Conservation (phyloP, 2,329 filamentous ascomycete species). For the Nemania sp. region DNA sequence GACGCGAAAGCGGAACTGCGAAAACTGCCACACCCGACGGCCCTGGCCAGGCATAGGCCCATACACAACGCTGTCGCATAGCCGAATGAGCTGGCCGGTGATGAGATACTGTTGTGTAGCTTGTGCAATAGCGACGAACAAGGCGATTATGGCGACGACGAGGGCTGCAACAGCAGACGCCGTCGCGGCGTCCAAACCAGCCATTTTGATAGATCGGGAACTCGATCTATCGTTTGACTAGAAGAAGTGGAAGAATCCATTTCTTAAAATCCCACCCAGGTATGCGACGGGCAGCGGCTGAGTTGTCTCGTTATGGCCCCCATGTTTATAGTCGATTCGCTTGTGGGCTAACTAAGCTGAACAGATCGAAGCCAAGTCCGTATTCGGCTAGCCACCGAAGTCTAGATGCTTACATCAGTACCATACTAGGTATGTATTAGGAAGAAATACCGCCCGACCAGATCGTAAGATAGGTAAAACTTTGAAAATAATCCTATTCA, state of each 20-base stretch:
- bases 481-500: too few relatives aligned
- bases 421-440: too few relatives aligned
- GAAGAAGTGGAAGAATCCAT: not conserved
- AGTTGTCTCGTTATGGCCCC: not conserved
- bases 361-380: not conserved
- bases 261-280: slow-evolving; percentile 3
- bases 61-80: slow-evolving; percentile 26
- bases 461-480: too few relatives aligned
- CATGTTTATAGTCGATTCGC: not conserved
- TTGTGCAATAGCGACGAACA: slow-evolving; percentile 23
- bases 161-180: slow-evolving; percentile 25
- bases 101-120: slow-evolving; percentile 28
- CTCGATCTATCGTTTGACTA: not conserved
- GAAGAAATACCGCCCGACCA: too few relatives aligned
- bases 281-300: not conserved
- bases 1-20: slow-evolving; percentile 29
- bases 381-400: not conserved
- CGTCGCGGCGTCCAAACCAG: slow-evolving; percentile 19
- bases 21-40: slow-evolving; percentile 28
- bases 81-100: slow-evolving; percentile 22
- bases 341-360: not conserved
- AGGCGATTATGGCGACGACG: slow-evolving; percentile 22
- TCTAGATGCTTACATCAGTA: too few relatives aligned
- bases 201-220: slow-evolving; percentile 4
- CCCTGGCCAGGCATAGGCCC: slow-evolving; percentile 28